Evolutionary conservation across 768 basidiomycete species (phyloP).

Genomic region (Myochromella boudieri): DNA sequence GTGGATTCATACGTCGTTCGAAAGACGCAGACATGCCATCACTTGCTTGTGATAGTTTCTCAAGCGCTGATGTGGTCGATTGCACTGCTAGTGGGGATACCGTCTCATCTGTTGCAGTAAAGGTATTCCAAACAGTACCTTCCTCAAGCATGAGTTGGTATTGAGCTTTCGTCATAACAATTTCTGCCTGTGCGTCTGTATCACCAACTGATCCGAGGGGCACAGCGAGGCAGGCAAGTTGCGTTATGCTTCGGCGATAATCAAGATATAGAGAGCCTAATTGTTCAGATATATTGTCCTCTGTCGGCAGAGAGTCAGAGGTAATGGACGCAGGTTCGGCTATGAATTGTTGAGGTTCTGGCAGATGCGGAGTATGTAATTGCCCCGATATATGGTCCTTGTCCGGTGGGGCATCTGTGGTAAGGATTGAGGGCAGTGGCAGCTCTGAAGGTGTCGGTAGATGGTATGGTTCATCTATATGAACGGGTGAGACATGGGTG

Average conservation of each 20-base stretch:
- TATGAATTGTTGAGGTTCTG: background rate
- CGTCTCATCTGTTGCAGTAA: constrained; percentile 24
- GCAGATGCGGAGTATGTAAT: too few relatives aligned
- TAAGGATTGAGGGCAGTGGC: too few relatives aligned
- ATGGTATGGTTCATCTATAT: constrained; percentile 5
- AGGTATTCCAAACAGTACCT: constrained; percentile 54
- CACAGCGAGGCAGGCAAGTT: constrained; percentile 39
- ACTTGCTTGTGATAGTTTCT: constrained; percentile 43
- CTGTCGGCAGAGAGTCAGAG: background rate
- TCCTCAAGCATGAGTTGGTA: constrained; percentile 60
- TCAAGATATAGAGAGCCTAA: constrained; percentile 49
- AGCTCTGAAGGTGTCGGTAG: background rate
- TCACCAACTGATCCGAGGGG: constrained; percentile 20
- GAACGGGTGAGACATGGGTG: constrained; percentile 3
- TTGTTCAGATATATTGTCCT: constrained; percentile 11
- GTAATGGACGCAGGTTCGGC: background rate
- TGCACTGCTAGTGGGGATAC: background rate
- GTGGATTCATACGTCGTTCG: constrained; percentile 56
- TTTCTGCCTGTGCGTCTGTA: constrained; percentile 36
- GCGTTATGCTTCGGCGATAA: constrained; percentile 47
- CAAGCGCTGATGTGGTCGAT: constrained; percentile 3
- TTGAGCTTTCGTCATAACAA: constrained; percentile 63
- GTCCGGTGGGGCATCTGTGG: too few relatives aligned
- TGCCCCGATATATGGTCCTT: too few relatives aligned
- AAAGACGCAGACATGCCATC: constrained; percentile 63